phyloP scores from a whole-genome alignment of 257 asterid species.

The Capsicum rhomboideum region DNA sequence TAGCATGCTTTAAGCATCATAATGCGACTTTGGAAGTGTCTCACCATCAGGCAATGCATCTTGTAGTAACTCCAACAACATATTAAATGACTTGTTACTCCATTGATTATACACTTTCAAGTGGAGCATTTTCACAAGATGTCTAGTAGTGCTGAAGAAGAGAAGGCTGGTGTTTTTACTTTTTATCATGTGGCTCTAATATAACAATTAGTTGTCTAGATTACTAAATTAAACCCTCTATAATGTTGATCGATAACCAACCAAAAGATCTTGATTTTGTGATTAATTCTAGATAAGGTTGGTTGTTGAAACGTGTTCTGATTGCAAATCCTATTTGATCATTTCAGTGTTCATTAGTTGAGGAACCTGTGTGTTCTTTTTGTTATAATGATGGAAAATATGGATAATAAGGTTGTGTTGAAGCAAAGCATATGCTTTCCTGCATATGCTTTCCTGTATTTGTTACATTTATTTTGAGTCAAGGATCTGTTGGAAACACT shows the following conservation, averaged over 20 bases:
- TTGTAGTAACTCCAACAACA: no score
- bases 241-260: neutral
- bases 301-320: neutral
- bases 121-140: no score
- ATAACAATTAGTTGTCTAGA: neutral
- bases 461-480: no score
- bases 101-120: no score
- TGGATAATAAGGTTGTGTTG: no score
- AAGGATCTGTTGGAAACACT: no score
- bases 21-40: neutral
- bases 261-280: neutral
- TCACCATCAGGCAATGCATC: neutral
- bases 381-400: neutral
- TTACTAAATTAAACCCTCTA: neutral
- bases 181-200: neutral
- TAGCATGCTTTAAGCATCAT: neutral
- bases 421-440: no score
- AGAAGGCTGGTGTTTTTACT: neutral
- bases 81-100: no score
- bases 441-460: no score
- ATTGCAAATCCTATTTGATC: neutral
- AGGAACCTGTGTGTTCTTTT: neutral
- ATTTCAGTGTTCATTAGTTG: neutral
- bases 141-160: neutral
- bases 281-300: neutral